These are phyloP conservation scores for Colletotrichum agaves DNA, from an alignment of 2,329 filamentous ascomycete genomes.

Conservation along the genomic window DNA sequence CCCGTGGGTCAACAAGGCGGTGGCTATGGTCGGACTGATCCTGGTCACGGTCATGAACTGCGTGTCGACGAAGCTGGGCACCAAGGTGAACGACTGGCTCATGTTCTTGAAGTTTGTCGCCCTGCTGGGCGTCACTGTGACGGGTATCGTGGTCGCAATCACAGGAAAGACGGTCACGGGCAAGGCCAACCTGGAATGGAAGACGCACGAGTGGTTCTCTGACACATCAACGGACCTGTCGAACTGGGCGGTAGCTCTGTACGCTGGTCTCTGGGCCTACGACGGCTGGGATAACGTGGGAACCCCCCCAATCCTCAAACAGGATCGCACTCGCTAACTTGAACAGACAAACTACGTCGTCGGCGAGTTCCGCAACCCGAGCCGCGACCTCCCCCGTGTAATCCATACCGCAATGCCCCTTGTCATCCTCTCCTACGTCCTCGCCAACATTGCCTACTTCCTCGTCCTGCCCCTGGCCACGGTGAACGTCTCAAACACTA, in stretches of 20 bases:
- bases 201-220: slow-evolving; percentile 87
- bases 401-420: slow-evolving; percentile 97
- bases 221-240: slow-evolving; percentile 83
- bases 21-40: slow-evolving; percentile 81
- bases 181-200: slow-evolving; percentile 85
- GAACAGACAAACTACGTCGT: slow-evolving; percentile 93
- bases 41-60: slow-evolving; percentile 88
- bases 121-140: slow-evolving; percentile 85
- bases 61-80: slow-evolving; percentile 88
- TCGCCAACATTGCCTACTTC: slow-evolving; percentile 94
- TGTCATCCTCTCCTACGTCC: slow-evolving; percentile 88
- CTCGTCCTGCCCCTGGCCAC: slow-evolving; percentile 84
- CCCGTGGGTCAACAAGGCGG: slow-evolving; percentile 89
- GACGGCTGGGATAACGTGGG: slow-evolving; percentile 98
- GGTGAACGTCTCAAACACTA: slow-evolving; percentile 90
- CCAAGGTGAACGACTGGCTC: slow-evolving; percentile 87
- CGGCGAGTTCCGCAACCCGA: slow-evolving; percentile 93
- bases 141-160: slow-evolving; percentile 86
- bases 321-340: neutral
- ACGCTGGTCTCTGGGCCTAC: slow-evolving; percentile 96
- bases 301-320: slow-evolving; percentile 36
- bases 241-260: slow-evolving; percentile 92
- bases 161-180: slow-evolving; percentile 86
- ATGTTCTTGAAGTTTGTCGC: slow-evolving; percentile 98
- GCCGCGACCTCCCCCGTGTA: slow-evolving; percentile 88